Evolutionary conservation across 2,329 filamentous ascomycete species (phyloP).

Genomic region (Annulohypoxylon truncatum): DNA sequence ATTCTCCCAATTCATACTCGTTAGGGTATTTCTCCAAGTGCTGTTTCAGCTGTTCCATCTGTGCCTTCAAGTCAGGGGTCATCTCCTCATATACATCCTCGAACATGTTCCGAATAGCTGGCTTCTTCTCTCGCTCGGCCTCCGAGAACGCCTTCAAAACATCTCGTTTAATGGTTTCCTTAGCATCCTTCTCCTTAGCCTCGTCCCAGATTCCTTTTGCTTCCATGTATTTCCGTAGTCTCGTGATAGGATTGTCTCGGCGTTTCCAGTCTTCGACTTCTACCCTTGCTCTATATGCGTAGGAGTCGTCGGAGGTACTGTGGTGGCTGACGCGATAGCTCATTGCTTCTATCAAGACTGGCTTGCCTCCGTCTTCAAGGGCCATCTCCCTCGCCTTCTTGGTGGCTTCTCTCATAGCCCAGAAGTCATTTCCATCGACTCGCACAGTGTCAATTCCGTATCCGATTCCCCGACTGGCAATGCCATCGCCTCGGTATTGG

Average conservation of each 20-base stretch:
- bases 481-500: constrained; percentile 91
- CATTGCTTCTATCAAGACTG: constrained; percentile 93
- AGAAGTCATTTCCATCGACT: constrained; percentile 94
- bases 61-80: constrained; percentile 79
- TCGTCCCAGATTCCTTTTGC: constrained; percentile 86
- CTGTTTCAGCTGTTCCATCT: constrained; percentile 80
- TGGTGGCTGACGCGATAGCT: constrained; percentile 98
- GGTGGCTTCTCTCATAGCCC: constrained; percentile 85
- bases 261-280: constrained; percentile 98
- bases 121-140: constrained; percentile 85
- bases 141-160: constrained; percentile 86
- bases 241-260: constrained; percentile 87
- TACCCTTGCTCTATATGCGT: constrained; percentile 91
- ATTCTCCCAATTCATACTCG: constrained; percentile 87
- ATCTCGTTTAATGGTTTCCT: constrained; percentile 75
- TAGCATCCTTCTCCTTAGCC: constrained; percentile 77
- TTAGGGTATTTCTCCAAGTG: constrained; percentile 87
- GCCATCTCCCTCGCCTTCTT: constrained; percentile 81
- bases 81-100: constrained; percentile 90
- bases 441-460: constrained; percentile 96
- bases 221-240: constrained; percentile 92
- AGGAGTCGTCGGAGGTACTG: constrained; percentile 96
- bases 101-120: constrained; percentile 78
- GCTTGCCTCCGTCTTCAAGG: constrained; percentile 81
- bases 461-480: constrained; percentile 85